Percentiles rank a stretch among this genome's conserved stretches.
Conservation (phyloP, 352 stramenopile genomes). For the Phytophthora chlamydospora region DNA sequence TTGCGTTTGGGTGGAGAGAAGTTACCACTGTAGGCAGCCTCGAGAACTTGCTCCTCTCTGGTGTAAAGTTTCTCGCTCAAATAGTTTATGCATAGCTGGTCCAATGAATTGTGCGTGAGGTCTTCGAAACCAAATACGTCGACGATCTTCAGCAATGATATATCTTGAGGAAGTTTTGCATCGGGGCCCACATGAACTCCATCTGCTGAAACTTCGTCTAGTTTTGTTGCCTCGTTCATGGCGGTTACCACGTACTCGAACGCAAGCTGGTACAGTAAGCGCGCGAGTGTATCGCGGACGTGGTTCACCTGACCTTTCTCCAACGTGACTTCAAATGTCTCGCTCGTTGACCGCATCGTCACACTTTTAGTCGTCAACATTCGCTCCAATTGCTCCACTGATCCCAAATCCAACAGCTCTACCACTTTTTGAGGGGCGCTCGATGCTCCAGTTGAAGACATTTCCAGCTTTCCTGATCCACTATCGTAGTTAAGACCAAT, state of each 20-base stretch:
- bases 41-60: slow-evolving; percentile 44
- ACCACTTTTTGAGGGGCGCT: slow-evolving; percentile 35
- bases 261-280: slow-evolving; percentile 59
- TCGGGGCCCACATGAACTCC: not conserved
- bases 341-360: slow-evolving; percentile 47
- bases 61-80: slow-evolving; percentile 78
- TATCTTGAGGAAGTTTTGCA: slow-evolving; percentile 1
- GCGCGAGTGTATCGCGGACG: slow-evolving; percentile 58
- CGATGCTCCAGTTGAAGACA: slow-evolving; percentile 21
- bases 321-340: slow-evolving; percentile 59
- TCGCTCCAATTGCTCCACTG: slow-evolving; percentile 29
- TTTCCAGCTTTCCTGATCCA: slow-evolving; percentile 29
- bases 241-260: slow-evolving; percentile 53
- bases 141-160: slow-evolving; percentile 54
- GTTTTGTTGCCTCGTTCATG: slow-evolving; percentile 56
- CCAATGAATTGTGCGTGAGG: slow-evolving; percentile 68
- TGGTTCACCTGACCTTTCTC: slow-evolving; percentile 55
- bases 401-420: slow-evolving; percentile 42
- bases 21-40: slow-evolving; percentile 14
- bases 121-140: slow-evolving; percentile 84
- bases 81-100: slow-evolving; percentile 87
- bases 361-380: slow-evolving; percentile 65
- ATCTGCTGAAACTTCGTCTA: slow-evolving; percentile 10
- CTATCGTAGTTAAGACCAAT: slow-evolving; percentile 47
- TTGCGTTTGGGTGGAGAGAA: not conserved